Conservation (phyloP, 805 yeast genomes). For the Metschnikowia cerradonensis region DNA sequence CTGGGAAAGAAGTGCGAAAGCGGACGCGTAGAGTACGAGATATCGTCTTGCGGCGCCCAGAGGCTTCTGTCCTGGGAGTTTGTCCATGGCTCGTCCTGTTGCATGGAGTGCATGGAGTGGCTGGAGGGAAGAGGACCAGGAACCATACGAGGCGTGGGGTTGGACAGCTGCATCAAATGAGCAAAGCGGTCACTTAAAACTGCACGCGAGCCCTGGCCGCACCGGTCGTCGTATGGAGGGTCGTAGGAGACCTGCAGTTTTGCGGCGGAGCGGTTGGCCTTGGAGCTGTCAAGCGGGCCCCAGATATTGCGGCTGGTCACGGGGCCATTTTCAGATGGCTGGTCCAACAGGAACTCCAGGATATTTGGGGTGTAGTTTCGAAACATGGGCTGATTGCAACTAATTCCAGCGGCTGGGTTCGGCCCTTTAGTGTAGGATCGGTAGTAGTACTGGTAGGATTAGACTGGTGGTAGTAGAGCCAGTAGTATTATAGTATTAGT, state of each 20-base stretch:
- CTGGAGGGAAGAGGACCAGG: background rate
- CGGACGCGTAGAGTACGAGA: background rate
- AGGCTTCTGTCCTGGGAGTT: background rate
- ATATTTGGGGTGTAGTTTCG: slow-evolving; percentile 1
- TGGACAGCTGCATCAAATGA: background rate
- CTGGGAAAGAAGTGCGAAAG: background rate
- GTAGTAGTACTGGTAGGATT: too few species aligned
- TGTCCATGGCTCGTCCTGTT: background rate
- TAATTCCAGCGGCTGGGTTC: background rate
- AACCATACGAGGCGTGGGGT: background rate
- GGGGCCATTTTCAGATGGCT: background rate
- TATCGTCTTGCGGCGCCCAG: background rate
- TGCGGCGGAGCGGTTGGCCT: background rate
- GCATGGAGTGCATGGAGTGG: background rate
- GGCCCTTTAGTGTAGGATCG: too few species aligned
- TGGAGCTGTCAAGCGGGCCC: slow-evolving; percentile 3
- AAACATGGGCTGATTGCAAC: background rate
- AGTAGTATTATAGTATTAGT: too few species aligned
- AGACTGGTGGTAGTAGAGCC: too few species aligned
- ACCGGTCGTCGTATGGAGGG: background rate
- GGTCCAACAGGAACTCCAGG: slow-evolving; percentile 6
- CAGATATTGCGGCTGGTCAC: slow-evolving; percentile 1
- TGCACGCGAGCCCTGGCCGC: background rate
- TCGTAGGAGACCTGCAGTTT: background rate
- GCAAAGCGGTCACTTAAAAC: background rate